These are phyloP conservation scores for Boletellus emodensis DNA, from an alignment of 768 basidiomycete genomes.

Conservation along the genomic window DNA sequence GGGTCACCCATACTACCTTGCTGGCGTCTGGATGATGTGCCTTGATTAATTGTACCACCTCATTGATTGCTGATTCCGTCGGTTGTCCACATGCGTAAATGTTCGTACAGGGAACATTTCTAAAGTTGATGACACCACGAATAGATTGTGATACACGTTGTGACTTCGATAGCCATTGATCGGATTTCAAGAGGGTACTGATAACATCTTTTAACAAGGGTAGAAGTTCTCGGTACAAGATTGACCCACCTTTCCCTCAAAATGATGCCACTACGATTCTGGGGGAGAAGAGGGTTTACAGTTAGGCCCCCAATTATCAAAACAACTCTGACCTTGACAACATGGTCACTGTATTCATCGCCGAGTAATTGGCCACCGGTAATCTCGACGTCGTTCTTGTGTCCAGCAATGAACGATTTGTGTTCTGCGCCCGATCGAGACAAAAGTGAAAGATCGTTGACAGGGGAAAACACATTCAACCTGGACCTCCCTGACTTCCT, in stretches of 20 bases:
- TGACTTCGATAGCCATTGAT: constrained; percentile 82
- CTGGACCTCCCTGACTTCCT: constrained; percentile 77
- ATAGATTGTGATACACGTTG: constrained; percentile 62
- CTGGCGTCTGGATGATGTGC: constrained; percentile 54
- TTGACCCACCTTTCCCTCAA: constrained; percentile 72
- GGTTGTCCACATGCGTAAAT: constrained; percentile 96
- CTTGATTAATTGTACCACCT: constrained; percentile 67
- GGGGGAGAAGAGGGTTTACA: constrained; percentile 1
- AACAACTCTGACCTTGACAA: constrained; percentile 63
- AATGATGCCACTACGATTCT: constrained; percentile 94
- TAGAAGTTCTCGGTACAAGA: constrained; percentile 4
- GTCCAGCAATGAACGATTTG: constrained; percentile 58
- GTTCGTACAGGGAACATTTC: constrained; percentile 72
- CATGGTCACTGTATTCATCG: constrained; percentile 94
- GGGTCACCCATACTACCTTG: constrained; percentile 82
- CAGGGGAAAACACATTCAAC: constrained; percentile 86
- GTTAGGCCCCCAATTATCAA: background rate
- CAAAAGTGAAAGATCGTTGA: constrained; percentile 80
- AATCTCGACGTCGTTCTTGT: constrained; percentile 69
- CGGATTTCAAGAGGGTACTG: constrained; percentile 87
- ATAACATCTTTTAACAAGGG: background rate
- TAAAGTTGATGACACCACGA: constrained; percentile 94
- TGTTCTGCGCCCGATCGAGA: constrained; percentile 64
- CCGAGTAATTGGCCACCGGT: constrained; percentile 83
- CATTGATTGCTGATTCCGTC: constrained; percentile 76